A percentile compares a stretch with the other conserved stretches of the same genome.
Conservation (phyloP, 78 protist species). For the Isochrysis galbana region DNA sequence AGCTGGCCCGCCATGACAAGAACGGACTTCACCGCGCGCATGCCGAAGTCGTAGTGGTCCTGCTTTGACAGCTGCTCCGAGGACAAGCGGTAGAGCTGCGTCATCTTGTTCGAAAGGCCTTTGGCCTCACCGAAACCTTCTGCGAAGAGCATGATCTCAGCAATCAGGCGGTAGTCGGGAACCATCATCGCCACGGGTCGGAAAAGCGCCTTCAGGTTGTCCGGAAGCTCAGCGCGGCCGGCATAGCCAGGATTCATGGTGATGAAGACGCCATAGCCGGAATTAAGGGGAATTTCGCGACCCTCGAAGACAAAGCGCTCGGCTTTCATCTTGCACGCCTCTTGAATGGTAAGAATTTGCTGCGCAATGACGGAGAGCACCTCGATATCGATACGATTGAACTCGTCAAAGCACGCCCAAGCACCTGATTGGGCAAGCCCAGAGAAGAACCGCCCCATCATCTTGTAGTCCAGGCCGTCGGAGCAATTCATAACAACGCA, state of each 20-base stretch:
- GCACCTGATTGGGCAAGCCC: slow-evolving; percentile 79
- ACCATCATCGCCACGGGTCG: slow-evolving; percentile 82
- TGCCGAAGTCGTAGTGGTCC: slow-evolving; percentile 90
- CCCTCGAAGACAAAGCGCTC: slow-evolving; percentile 55
- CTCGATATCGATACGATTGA: slow-evolving; percentile 73
- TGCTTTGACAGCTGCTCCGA: slow-evolving; percentile 86
- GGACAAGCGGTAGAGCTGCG: slow-evolving; percentile 59
- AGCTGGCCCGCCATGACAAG: slow-evolving; percentile 80
- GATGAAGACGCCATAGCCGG: slow-evolving; percentile 80
- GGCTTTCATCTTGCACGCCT: slow-evolving; percentile 39
- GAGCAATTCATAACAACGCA: slow-evolving; percentile 82
- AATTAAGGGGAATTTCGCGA: slow-evolving; percentile 43
- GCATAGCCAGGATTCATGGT: slow-evolving; percentile 95
- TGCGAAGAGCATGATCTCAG: slow-evolving; percentile 79
- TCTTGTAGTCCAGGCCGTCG: slow-evolving; percentile 68
- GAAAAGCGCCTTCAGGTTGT: slow-evolving; percentile 86
- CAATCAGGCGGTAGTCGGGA: slow-evolving; percentile 77
- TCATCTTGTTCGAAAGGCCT: slow-evolving; percentile 71
- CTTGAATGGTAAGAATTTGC: slow-evolving; percentile 59
- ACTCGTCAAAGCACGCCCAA: slow-evolving; percentile 89
- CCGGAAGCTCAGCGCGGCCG: slow-evolving; percentile 91
- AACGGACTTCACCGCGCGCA: slow-evolving; percentile 88
- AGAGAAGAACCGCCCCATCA: slow-evolving; percentile 77
- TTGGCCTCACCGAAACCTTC: slow-evolving; percentile 79
- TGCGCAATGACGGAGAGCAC: slow-evolving; percentile 72